Base-by-base conservation (phyloP, 129 eudicot genomes). In the Saposhnikovia divaricata region DNA sequence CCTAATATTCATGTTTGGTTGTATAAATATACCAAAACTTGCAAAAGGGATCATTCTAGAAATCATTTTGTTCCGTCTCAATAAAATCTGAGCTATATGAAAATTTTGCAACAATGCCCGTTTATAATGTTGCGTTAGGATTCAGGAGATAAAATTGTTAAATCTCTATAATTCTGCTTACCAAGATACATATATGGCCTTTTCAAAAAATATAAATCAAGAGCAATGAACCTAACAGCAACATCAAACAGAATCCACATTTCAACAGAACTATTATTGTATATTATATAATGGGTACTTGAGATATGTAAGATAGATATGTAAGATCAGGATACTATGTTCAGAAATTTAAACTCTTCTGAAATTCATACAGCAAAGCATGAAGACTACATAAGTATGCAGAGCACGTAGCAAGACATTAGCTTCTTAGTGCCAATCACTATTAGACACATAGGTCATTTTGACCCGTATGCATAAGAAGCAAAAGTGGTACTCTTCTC, bases 401-500 rank as follows among this genome's bases (percentile, higher is more conserved):
- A 61, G 66, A 59, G n/a, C 66, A 59, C 2, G 66, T n/a, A 59
- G 34, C 69, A 61, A 61, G 15, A 25, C 69, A 25, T n/a, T 59
- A n/a, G 28, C 16, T 61, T n/a, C 34, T 10, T 3, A 61, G 69
- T 61, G 69, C 37, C 68, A 61, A 61, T 61, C 27, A 55, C 63
- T 61, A 61, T 61, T 12, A 61, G 34, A 25, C 69, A 61, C 69
- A 59, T 59, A 61, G 37, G 69, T 61, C 69, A 61, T 61, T 59
- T 61, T 61, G 69, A 61, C 34, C 69, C 37, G 37, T 61, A 59
- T n/a, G 66, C 66, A 59, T 59, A 23, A 66, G 40, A 71, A 71
- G 43, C n/a, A 70, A 16, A 37, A 38, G 7, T 9, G 39, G 13
- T 18, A 38, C 18, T 16, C 43, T 9, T 71, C 75, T 71, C 27